Base-by-base conservation (phyloP, 495 filamentous ascomycete species). In the Xylaria sp. region DNA sequence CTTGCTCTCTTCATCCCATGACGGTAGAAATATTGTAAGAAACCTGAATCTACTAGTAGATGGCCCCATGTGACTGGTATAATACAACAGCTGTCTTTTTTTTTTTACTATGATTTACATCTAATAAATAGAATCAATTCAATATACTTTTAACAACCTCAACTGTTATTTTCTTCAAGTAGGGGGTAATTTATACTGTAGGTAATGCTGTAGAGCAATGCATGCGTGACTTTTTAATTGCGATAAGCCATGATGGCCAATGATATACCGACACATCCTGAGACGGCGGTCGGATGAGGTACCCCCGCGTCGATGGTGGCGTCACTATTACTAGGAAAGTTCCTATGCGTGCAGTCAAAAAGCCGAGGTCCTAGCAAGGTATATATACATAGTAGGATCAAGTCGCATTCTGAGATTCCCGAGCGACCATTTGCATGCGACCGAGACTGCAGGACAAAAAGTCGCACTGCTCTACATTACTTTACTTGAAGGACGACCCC, bases 401-500 rank as follows among this genome's bases (percentile, higher is more conserved):
- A 31, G 78, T 87, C 61, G 5, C 41, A 70, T 15, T 76, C 74
- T 0, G 72, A 76, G 41, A 80, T 88, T 1, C 37, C 80, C 21
- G 85, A 88, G 1, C 81, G 85, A 31, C 81, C 87, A 14, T 92
- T 95, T 65, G 77, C 89, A 73, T 69, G 57, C 73, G 75, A 66
- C 75, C 82, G 65, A 81, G 81, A 21, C 82, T 86, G 59, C 87
- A 84, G 68, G 82, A 85, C 46, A 90, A 93, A 88, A 89, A 31
- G 88, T 93, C 67, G 90, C 85, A 0, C 80, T 94, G 6, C 92
- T 93, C 75, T 92, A 94, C 65, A 81, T 93, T 62, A 87, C 89
- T 4, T 77, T 83, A 15, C 89, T 85, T 77, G 78, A 77, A 41
- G 3, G 74, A 87, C 3, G 84, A 90, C 43, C 78, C 93, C 9